Percentiles rank a stretch among this genome's conserved stretches.
phyloP scores from a whole-genome alignment of 768 basidiomycete genomes.

The Termitomyces sp. region DNA sequence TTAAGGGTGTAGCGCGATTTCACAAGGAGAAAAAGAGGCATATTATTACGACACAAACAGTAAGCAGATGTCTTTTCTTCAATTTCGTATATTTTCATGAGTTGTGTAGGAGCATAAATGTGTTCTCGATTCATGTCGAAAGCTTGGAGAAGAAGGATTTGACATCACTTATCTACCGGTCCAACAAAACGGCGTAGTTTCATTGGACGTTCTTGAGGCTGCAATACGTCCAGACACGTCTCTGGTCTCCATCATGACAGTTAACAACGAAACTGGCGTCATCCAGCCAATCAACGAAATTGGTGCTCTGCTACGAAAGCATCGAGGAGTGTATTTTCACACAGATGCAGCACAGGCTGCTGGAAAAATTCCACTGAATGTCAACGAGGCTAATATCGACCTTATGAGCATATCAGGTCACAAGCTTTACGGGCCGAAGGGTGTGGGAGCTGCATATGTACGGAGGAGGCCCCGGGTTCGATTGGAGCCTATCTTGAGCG shows the following conservation, averaged over 20 bases:
- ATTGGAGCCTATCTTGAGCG: conserved; percentile 90
- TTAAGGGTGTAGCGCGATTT: conserved; percentile 96
- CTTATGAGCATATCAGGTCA: conserved; percentile 95
- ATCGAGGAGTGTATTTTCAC: conserved; percentile 91
- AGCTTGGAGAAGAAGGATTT: conserved; percentile 93
- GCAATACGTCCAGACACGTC: conserved; percentile 92
- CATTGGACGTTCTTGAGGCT: conserved; percentile 71
- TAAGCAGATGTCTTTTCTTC: conserved; percentile 29
- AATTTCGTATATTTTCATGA: background rate
- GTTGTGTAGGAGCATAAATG: conserved; percentile 89
- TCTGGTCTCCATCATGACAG: conserved; percentile 96
- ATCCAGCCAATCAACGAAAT: conserved; percentile 98
- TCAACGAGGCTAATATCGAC: conserved; percentile 94
- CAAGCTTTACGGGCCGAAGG: conserved; percentile 98
- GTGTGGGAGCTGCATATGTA: conserved; percentile 92
- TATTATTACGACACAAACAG: conserved; percentile 92
- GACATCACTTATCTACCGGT: conserved; percentile 98
- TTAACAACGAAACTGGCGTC: conserved; percentile 99
- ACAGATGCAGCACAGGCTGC: conserved; percentile 96
- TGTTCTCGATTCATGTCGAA: conserved; percentile 95
- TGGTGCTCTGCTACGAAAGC: conserved; percentile 77
- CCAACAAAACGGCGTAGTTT: conserved; percentile 76
- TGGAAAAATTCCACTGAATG: conserved; percentile 88
- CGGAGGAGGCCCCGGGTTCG: conserved; percentile 88
- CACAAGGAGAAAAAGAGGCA: conserved; percentile 92